These are phyloP conservation scores for Pseudocercospora pini-densiflorae DNA, from an alignment of 2,329 filamentous ascomycete genomes.

Conservation along the genomic window DNA sequence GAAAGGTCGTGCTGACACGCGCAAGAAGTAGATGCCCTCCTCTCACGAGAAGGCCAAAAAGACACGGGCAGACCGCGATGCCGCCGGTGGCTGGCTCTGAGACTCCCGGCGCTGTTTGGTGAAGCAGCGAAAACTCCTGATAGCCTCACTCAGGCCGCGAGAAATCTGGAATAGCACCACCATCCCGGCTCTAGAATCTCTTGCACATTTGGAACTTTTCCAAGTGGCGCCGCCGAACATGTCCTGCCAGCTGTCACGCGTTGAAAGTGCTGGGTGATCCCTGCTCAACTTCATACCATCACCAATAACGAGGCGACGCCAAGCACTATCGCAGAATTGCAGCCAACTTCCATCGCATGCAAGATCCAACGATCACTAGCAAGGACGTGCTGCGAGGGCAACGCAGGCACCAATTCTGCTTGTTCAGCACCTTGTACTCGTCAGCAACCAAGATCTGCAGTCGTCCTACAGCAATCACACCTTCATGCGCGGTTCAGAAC, in stretches of 20 bases:
- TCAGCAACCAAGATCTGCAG: not conserved
- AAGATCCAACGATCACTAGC: not conserved
- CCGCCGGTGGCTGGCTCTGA: not conserved
- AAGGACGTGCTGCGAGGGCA: slow-evolving; percentile 9
- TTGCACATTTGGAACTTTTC: not conserved
- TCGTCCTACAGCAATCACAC: not conserved
- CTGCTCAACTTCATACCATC: not conserved
- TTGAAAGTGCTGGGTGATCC: not conserved
- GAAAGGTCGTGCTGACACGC: not conserved
- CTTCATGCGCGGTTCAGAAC: not conserved
- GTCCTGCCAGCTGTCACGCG: slow-evolving; percentile 7
- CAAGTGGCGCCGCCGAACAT: slow-evolving; percentile 5
- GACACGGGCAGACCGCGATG: not conserved
- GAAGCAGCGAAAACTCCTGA: not conserved
- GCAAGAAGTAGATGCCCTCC: not conserved
- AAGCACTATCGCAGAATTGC: slow-evolving; percentile 1
- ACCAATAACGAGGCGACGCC: slow-evolving; percentile 6
- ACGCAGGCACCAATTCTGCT: not conserved
- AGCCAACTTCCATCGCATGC: slow-evolving; percentile 1
- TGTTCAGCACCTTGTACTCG: not conserved
- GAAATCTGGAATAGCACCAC: not conserved
- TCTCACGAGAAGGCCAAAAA: too few relatives aligned
- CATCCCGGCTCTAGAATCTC: not conserved
- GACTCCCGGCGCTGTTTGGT: not conserved
- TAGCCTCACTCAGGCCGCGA: slow-evolving; percentile 2